phyloP scores from a whole-genome alignment of 306 rosid genomes.

The Echinosophora koreensis region DNA sequence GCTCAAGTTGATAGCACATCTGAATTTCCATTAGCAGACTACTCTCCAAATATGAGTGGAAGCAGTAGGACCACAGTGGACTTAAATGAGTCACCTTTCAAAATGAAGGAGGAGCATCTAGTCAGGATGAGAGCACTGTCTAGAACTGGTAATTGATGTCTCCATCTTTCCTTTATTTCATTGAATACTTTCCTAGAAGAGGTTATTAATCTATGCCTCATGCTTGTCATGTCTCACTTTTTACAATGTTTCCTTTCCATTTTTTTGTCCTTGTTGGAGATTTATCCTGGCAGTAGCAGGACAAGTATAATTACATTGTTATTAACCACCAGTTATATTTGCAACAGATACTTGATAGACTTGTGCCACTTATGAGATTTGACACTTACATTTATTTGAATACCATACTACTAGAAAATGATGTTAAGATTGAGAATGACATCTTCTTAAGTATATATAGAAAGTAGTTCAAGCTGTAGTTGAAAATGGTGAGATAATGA shows the following conservation, averaged over 20 bases:
- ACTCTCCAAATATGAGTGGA: constrained; percentile 35
- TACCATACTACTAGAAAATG: neutral
- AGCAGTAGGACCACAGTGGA: constrained; percentile 58
- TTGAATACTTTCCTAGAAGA: neutral
- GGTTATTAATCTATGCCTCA: neutral
- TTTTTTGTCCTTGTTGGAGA: constrained; percentile 19
- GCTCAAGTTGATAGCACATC: constrained; percentile 64
- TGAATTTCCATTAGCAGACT: constrained; percentile 52
- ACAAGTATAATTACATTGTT: neutral
- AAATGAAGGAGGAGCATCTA: constrained; percentile 71
- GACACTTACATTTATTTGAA: neutral
- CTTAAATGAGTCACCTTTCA: constrained; percentile 74
- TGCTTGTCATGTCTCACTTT: constrained; percentile 16
- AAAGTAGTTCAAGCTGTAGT: neutral
- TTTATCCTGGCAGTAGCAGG: constrained; percentile 14
- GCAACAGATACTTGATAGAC: neutral
- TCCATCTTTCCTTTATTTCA: neutral
- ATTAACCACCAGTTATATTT: neutral
- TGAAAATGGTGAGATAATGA: neutral
- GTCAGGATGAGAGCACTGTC: constrained; percentile 66
- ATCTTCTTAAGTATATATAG: too few species aligned
- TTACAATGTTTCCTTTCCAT: neutral
- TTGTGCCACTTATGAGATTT: neutral
- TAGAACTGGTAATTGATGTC: constrained; percentile 59
- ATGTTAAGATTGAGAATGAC: neutral